Conservation (phyloP, 1,139 yeast genomes). For the Suhomyces wounanorum region DNA sequence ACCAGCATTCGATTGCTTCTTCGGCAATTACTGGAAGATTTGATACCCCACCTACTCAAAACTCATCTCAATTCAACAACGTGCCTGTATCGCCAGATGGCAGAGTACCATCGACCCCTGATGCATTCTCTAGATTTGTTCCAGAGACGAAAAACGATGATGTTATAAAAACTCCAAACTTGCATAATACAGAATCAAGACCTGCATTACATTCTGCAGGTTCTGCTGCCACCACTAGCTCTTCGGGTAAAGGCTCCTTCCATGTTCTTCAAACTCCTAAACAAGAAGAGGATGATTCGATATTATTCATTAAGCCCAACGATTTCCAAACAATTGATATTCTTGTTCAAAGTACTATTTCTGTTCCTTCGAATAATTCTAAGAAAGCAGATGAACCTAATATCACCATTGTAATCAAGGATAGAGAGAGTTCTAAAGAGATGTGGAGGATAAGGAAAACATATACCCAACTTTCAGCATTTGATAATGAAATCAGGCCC, state of each 20-base stretch:
- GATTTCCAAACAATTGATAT: conserved; percentile 66
- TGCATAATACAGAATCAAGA: conserved; percentile 12
- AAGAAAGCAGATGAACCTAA: conserved; percentile 55
- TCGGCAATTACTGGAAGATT: conserved; percentile 9
- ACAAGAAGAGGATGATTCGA: conserved; percentile 31
- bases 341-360: conserved; percentile 58
- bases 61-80: conserved; percentile 16
- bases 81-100: conserved; percentile 10
- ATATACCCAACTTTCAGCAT: conserved; percentile 51
- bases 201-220: conserved; percentile 14
- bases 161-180: conserved; percentile 17
- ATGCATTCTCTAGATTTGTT: conserved; percentile 10
- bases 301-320: conserved; percentile 62
- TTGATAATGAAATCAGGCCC: conserved; percentile 60
- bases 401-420: conserved; percentile 62
- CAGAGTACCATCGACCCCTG: conserved; percentile 18
- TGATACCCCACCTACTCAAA: conserved; percentile 20
- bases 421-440: conserved; percentile 59
- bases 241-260: conserved; percentile 21
- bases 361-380: conserved; percentile 34
- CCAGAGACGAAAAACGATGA: conserved; percentile 9
- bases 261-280: conserved; percentile 29
- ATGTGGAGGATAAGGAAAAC: conserved; percentile 74
- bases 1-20: conserved; percentile 12
- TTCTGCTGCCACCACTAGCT: not conserved